Evolutionary conservation across 139 green algal genomes (phyloP), one percentile per base, ranked within the genome.

Genomic region (Yamagishiella unicocca): DNA sequence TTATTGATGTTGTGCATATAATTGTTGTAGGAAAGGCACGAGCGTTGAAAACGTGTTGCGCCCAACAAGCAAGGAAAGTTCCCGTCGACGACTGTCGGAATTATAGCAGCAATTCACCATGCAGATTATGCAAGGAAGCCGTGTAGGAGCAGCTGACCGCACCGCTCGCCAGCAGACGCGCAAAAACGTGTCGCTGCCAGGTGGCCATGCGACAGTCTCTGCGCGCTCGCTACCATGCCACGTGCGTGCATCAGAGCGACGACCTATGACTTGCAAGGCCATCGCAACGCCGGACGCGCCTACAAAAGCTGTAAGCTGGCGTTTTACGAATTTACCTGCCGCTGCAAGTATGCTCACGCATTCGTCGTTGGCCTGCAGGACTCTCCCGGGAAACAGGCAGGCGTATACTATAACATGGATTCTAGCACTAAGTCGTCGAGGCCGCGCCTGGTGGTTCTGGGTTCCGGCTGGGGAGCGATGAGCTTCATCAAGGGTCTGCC

Each of bases 381-480:
- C 14, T 31, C 42, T n/a, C 1, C 72, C 31, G 50, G 33, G 31
- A 46, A 45, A 25, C 46, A 71, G 38, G 1, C 19, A 25, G 54
- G 54, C 37, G 76, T 83, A 25, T 83, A 83, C 38, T 72, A 71
- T 24, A 83, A 71, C 54, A 71, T 83, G 76, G 76, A 71, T 24
- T 54, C 76, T 25, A 83, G 76, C 76, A 83, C 76, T 21, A 86
- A 86, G 61, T 78, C 62, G 2, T 27, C 62, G 21, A 29, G 64
- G 29, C 82, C 82, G 0, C 67, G 82, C 10, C 67, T 87, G 2
- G 82, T 87, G 50, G 82, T 87, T 14, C 67, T 87, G 46, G 97
- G 97, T 43, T 95, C 93, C 19, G 97, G 97, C 14, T 99, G 97
- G 97, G 97, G 92, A 12, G 91, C 93, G 0, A 94, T 97, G 72